A percentile compares a stretch with the other conserved stretches of the same genome.
Evolutionary conservation across 2,329 filamentous ascomycete species (phyloP).

Genomic region (Phyllosticta citribraziliensis): DNA sequence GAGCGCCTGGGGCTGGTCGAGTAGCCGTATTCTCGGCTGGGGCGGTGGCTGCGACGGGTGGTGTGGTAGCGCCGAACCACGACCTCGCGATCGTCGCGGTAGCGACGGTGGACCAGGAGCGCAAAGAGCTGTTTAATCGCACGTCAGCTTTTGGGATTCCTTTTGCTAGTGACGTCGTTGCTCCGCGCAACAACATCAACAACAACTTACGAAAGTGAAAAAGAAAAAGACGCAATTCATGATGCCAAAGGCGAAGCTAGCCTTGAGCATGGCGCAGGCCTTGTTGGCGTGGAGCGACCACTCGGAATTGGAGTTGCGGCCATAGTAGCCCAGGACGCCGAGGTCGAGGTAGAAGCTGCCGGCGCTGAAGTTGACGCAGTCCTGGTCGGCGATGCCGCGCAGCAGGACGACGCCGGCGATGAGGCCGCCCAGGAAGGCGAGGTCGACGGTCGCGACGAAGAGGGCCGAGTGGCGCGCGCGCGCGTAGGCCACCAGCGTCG

Average conservation of each 20-base stretch:
- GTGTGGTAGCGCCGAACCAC: slow-evolving; percentile 42
- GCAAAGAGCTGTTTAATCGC: slow-evolving; percentile 43
- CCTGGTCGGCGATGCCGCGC: slow-evolving; percentile 46
- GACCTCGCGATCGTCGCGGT: slow-evolving; percentile 41
- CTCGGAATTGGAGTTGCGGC: slow-evolving; percentile 33
- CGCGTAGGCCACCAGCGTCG: slow-evolving; percentile 50
- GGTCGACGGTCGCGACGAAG: slow-evolving; percentile 53
- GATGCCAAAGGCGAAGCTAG: slow-evolving; percentile 78
- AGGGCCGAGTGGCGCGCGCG: slow-evolving; percentile 48
- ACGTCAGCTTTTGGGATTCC: slow-evolving; percentile 7
- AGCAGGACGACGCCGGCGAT: slow-evolving; percentile 51
- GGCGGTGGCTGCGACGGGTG: slow-evolving; percentile 28
- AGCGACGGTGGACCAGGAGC: slow-evolving; percentile 42
- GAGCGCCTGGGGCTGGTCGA: slow-evolving; percentile 29
- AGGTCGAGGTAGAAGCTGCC: slow-evolving; percentile 49
- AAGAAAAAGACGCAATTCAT: slow-evolving; percentile 79
- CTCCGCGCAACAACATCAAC: neutral
- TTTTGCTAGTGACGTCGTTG: neutral
- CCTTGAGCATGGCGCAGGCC: slow-evolving; percentile 86
- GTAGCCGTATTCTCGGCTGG: slow-evolving; percentile 10
- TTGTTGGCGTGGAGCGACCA: slow-evolving; percentile 54
- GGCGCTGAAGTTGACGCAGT: slow-evolving; percentile 54
- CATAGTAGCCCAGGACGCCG: slow-evolving; percentile 51
- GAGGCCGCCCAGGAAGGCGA: slow-evolving; percentile 54
- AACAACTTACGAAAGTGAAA: slow-evolving; percentile 52